Evolutionary conservation across 2,329 filamentous ascomycete species (phyloP), one percentile per base, ranked within the genome.

Genomic region (Penicillium sclerotigenum): DNA sequence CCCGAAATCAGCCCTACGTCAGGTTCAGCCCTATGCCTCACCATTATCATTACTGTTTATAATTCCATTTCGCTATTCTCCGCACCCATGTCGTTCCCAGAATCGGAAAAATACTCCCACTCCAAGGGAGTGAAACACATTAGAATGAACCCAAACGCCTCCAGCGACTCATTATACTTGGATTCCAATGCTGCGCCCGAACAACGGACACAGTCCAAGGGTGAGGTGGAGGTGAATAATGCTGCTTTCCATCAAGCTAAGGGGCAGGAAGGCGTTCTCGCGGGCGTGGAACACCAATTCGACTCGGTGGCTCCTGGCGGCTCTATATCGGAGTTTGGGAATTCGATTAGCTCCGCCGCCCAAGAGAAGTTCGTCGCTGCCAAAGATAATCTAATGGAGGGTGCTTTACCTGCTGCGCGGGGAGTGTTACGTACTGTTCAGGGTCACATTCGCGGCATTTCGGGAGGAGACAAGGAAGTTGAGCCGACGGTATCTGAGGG

Each of bases 1-100:
- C 47, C 37, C 41, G 49, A n/a, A 31, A 31, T 59, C 62, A 63
- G 61, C 59, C 59, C 62, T 65, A 60, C 55, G 49, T 60, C 56
- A 52, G 56, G n/a, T 40, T 61, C 61, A 64, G 62, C 62, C 63
- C 58, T 61, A 58, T 40, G 34, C 5, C 22, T 36, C 16, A 20
- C 20, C n/a, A 20, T 8, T 8, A 28, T 16, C 9, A 20, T 29
- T 22, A 18, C 38, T 20, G 18, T 18, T 22, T 43, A 34, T 11
- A 42, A 51, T 43, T 5, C 16, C 11, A 18, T 1, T 10, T n/a
- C 13, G 5, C 11, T 7, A 51, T 24, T 28, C 41, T 22, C 40
- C 36, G 24, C 11, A 5, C 20, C 47, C 24, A 28, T 49, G 46
- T 40, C 49, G 1, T 36, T n/a, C 28, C 16, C 43, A 0, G 18